Percentiles rank a stretch among this genome's conserved stretches.
phyloP scores from a whole-genome alignment of 2,329 filamentous ascomycete species.

The Cadophora gregata region DNA sequence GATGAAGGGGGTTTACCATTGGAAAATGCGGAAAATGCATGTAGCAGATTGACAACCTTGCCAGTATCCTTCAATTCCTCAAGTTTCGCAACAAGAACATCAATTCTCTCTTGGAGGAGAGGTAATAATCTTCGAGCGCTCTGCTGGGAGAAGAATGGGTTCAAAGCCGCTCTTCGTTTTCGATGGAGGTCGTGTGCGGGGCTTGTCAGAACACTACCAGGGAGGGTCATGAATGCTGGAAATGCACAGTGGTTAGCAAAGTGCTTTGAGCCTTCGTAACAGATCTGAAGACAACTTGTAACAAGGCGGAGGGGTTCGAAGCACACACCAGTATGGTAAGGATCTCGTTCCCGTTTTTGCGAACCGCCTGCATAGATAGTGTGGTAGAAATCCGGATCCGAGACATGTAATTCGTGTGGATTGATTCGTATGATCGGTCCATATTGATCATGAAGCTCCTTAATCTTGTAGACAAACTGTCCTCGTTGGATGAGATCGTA shows the following conservation, averaged over 20 bases:
- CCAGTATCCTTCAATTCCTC: conserved; percentile 21
- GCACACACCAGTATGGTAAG: conserved; percentile 24
- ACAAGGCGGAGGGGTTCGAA: neutral
- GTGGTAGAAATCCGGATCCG: conserved; percentile 46
- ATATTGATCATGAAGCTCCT: conserved; percentile 51
- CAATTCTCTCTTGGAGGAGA: conserved; percentile 30
- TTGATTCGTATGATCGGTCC: conserved; percentile 48
- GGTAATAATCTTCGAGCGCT: conserved; percentile 28
- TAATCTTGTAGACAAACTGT: conserved; percentile 51
- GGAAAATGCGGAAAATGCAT: conserved; percentile 29
- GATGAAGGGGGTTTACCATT: conserved; percentile 22
- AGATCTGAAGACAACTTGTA: neutral
- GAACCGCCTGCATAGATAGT: conserved; percentile 45
- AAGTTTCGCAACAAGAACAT: conserved; percentile 20
- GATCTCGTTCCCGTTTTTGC: conserved; percentile 28
- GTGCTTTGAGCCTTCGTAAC: neutral
- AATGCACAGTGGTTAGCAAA: neutral
- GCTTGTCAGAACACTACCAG: conserved; percentile 19
- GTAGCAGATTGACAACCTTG: conserved; percentile 21
- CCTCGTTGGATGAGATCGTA: conserved; percentile 51
- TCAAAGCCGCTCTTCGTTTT: conserved; percentile 31
- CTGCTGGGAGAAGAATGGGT: conserved; percentile 35
- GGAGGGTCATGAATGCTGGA: conserved; percentile 2
- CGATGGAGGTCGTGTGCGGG: conserved; percentile 32
- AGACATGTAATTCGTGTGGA: conserved; percentile 49